phyloP scores from a whole-genome alignment of 2,329 filamentous ascomycete species.

The Phialocephala sp. region DNA sequence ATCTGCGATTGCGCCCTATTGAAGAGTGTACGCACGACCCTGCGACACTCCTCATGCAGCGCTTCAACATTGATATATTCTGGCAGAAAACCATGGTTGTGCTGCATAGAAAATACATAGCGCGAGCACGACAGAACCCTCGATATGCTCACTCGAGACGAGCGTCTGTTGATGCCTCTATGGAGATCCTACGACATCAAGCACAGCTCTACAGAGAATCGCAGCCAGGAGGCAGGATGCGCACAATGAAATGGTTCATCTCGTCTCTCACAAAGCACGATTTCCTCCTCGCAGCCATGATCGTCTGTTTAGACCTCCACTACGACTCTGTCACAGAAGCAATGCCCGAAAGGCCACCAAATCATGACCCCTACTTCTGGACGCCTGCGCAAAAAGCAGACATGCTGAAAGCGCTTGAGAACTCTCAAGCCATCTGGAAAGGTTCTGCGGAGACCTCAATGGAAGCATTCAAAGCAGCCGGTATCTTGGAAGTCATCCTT shows the following conservation, averaged over 20 bases:
- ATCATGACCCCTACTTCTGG: slow-evolving; percentile 60
- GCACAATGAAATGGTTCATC: slow-evolving; percentile 78
- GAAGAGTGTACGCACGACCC: slow-evolving; percentile 79
- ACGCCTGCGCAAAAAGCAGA: slow-evolving; percentile 66
- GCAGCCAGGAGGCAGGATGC: slow-evolving; percentile 72
- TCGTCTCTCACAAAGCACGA: slow-evolving; percentile 82
- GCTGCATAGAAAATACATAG: slow-evolving; percentile 85
- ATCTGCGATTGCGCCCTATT: slow-evolving; percentile 76
- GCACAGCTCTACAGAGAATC: slow-evolving; percentile 77
- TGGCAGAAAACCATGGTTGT: slow-evolving; percentile 90
- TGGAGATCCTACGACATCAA: slow-evolving; percentile 81
- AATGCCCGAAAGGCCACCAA: slow-evolving; percentile 43
- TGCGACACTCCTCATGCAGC: slow-evolving; percentile 82
- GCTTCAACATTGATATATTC: slow-evolving; percentile 82
- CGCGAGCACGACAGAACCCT: slow-evolving; percentile 76
- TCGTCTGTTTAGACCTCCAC: slow-evolving; percentile 83
- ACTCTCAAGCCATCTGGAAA: slow-evolving; percentile 80
- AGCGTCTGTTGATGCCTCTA: slow-evolving; percentile 83
- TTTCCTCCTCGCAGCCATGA: slow-evolving; percentile 84
- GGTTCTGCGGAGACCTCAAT: slow-evolving; percentile 77
- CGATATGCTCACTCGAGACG: slow-evolving; percentile 85
- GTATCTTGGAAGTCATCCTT: slow-evolving; percentile 83
- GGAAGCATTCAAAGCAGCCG: slow-evolving; percentile 87
- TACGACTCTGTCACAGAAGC: slow-evolving; percentile 58
- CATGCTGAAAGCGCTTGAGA: slow-evolving; percentile 78